These are phyloP conservation scores for Coccinonectria pachysandricola DNA, from an alignment of 2,329 filamentous ascomycete genomes.

Conservation along the genomic window DNA sequence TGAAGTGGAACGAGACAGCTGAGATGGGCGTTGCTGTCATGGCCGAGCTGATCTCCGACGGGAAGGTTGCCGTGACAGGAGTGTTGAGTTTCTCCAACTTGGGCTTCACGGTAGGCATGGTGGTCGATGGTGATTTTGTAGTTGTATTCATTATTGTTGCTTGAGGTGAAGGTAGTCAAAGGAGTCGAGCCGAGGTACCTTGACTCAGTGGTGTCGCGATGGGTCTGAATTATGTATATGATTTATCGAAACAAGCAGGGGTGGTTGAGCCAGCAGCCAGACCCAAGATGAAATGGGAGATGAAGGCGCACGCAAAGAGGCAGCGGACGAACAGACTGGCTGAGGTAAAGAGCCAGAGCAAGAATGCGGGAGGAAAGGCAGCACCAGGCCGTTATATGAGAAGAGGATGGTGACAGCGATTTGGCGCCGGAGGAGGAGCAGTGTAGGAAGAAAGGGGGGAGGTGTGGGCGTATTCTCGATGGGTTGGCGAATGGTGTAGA, in stretches of 20 bases:
- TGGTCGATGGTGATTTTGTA: no score
- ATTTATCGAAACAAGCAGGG: constrained; percentile 3
- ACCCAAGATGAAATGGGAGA: constrained; percentile 8
- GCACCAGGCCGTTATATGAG: constrained; percentile 18
- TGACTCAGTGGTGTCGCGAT: no score
- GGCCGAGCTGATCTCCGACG: constrained; percentile 49
- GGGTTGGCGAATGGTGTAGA: no score
- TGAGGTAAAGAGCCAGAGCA: constrained; percentile 13
- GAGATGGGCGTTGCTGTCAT: constrained; percentile 60
- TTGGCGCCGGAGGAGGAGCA: constrained; percentile 18
- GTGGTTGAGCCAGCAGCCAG: constrained; percentile 15
- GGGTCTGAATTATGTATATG: constrained; percentile 3
- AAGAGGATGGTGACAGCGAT: constrained; percentile 16
- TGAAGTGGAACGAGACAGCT: constrained; percentile 29
- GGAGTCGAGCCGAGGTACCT: no score
- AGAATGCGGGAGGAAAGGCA: constrained; percentile 12
- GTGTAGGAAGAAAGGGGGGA: constrained; percentile 17
- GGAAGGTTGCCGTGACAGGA: constrained; percentile 52
- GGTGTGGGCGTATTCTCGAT: constrained; percentile 15
- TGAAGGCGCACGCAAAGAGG: constrained; percentile 12
- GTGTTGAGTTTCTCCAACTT: constrained; percentile 54
- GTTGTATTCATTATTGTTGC: no score
- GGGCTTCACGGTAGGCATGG: constrained; percentile 44
- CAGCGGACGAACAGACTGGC: constrained; percentile 20
- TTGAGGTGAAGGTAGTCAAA: no score